phyloP scores from a whole-genome alignment of 2,329 filamentous ascomycete genomes.

The Alternaria sp. region DNA sequence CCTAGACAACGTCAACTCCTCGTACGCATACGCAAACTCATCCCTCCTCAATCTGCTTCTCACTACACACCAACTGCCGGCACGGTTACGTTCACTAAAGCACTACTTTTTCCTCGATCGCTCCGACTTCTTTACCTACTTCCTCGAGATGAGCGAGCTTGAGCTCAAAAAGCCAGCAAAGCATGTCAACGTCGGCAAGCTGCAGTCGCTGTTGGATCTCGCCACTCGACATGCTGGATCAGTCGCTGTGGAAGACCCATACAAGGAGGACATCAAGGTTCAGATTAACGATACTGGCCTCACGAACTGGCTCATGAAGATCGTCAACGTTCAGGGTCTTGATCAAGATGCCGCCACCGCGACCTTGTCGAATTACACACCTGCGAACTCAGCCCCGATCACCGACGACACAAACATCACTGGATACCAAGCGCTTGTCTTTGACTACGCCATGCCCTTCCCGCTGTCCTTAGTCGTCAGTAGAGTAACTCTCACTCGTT shows the following conservation, averaged over 20 bases:
- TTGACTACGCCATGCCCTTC: slow-evolving; percentile 94
- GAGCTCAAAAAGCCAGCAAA: slow-evolving; percentile 91
- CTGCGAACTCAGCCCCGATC: slow-evolving; percentile 60
- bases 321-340: slow-evolving; percentile 95
- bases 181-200: slow-evolving; percentile 86
- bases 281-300: slow-evolving; percentile 95
- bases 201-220: slow-evolving; percentile 94
- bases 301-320: slow-evolving; percentile 91
- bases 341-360: slow-evolving; percentile 76
- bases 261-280: slow-evolving; percentile 98
- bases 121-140: slow-evolving; percentile 98
- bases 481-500: slow-evolving; percentile 94
- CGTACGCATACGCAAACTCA: slow-evolving; percentile 94
- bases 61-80: slow-evolving; percentile 89
- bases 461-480: slow-evolving; percentile 94
- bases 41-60: slow-evolving; percentile 89
- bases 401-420: slow-evolving; percentile 86
- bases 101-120: slow-evolving; percentile 99
- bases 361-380: slow-evolving; percentile 72
- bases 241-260: slow-evolving; percentile 90
- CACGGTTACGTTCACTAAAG: slow-evolving; percentile 86
- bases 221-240: slow-evolving; percentile 96
- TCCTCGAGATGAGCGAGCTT: slow-evolving; percentile 87
- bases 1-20: slow-evolving; percentile 92
- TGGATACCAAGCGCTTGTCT: slow-evolving; percentile 89